These are phyloP conservation scores for Artemisia tridentata DNA, from an alignment of 129 eudicot species.

Conservation along the genomic window DNA sequence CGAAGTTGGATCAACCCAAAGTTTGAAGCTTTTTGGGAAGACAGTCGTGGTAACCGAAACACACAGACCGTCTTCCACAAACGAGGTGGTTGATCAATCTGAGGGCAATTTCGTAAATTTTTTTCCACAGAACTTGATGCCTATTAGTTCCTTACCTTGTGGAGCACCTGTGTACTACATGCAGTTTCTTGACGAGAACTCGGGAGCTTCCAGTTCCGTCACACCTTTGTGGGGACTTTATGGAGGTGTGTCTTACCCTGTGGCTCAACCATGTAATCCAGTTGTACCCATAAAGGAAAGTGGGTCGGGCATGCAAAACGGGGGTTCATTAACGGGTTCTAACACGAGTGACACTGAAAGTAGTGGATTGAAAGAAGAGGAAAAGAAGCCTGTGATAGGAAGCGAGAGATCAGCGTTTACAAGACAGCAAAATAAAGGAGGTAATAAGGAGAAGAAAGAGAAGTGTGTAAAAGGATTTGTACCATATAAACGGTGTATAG, in stretches of 20 bases:
- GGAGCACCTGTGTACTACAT: conserved; percentile 37
- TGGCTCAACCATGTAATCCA: conserved; percentile 19
- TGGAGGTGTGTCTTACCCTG: conserved; percentile 40
- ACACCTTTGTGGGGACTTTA: conserved; percentile 53
- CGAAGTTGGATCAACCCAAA: conserved; percentile 38
- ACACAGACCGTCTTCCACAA: conserved; percentile 9
- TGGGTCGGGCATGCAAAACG: conserved; percentile 35
- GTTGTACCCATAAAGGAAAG: conserved; percentile 10
- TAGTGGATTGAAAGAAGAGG: conserved; percentile 15
- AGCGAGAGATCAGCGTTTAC: conserved; percentile 39
- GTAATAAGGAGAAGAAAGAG: conserved; percentile 25
- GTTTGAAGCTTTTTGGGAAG: conserved; percentile 81
- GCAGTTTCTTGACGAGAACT: conserved; percentile 35
- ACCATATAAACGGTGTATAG: conserved; percentile 78
- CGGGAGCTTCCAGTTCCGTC: conserved; percentile 23
- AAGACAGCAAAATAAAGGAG: conserved; percentile 22
- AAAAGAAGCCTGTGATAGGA: conserved; percentile 22
- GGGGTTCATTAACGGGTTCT: conserved; percentile 56
- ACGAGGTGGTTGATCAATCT: neutral
- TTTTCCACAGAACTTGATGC: conserved; percentile 29
- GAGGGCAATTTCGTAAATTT: conserved; percentile 3
- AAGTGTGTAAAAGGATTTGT: conserved; percentile 46
- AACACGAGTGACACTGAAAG: conserved; percentile 50
- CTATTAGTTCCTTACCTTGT: conserved; percentile 24
- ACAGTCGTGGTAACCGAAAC: conserved; percentile 52